Base-by-base conservation (phyloP, 208 protist species). In the Leishmania arabica region DNA sequence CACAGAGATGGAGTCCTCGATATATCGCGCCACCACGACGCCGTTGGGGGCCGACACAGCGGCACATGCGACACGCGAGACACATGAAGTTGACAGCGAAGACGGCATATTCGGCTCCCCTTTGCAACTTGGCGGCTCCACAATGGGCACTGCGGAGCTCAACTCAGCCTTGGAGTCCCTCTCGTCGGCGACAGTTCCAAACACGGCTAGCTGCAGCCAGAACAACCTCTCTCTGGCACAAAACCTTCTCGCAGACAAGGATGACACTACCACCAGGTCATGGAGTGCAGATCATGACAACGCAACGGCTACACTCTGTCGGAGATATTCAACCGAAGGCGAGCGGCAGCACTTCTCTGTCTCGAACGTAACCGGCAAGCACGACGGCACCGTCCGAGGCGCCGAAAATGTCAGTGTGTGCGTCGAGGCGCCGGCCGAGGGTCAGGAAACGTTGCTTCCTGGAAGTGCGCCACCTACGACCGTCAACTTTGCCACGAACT, bases 231-330 rank as follows among this genome's bases (percentile, higher is more conserved):
- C 54, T 47, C 66, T 73, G 3, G 37, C 66, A 19, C 68, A 53
- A 49, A 82, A 64, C 47, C 37, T 56, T n/a, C 47, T 64, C 4
- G 34, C 34, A 2, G 24, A 47, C 53, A 75, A 77, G 17, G 8
- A 24, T 1, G 66, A 37, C 2, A 34, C 77, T 11, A 62, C 74
- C 8, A 69, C 42, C 24, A 71, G n/a, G 47, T 82, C 82, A 58
- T 86, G 64, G 72, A 72, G 64, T 31, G 82, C 60, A 58, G 24
- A 79, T 42, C 19, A 76, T 21, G 49, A 51, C 72, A 17, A 77
- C 60, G 37, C 11, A 11, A 47, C 19, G 1, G 34, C 2, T 27
- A 47, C 47, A 21, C 77, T 86, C 73, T 77, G 62, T 7, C 74
- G 69, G 37, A 31, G 53, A 8, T 64, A 42, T 4, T 9, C 66